Evolutionary conservation across 441 rosid genomes (phyloP).

Genomic region (Hura crepitans): DNA sequence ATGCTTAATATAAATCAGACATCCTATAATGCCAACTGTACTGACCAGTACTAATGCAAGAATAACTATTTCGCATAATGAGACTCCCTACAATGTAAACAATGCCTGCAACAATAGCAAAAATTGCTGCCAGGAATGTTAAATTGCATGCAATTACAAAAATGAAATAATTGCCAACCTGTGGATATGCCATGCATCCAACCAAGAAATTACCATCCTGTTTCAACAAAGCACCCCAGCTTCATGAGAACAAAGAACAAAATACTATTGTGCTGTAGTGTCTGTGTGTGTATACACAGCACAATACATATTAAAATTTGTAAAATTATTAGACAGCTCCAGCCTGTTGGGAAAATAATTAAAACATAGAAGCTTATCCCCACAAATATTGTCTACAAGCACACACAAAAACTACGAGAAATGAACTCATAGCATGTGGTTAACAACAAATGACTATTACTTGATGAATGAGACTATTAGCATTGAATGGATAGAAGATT

Average conservation of each 20-base stretch:
- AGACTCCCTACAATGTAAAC: neutral
- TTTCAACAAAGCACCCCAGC: conserved; percentile 20
- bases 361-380: too few relatives aligned
- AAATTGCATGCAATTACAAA: conserved; percentile 6
- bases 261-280: neutral
- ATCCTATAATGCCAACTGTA: neutral
- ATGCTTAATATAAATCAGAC: neutral
- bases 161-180: conserved; percentile 42
- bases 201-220: conserved; percentile 97
- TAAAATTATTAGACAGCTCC: too few relatives aligned
- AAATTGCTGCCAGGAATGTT: neutral
- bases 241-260: conserved; percentile 20
- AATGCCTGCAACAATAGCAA: neutral
- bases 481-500: too few relatives aligned
- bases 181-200: conserved; percentile 85
- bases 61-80: neutral
- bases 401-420: too few relatives aligned
- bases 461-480: too few relatives aligned
- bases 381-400: too few relatives aligned
- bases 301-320: neutral
- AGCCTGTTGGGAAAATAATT: too few relatives aligned
- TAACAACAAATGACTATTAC: too few relatives aligned
- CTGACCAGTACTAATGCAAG: neutral
- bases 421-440: too few relatives aligned
- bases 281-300: too few relatives aligned